Conservation (phyloP, 106 monocot species). For the Narthecium ossifragum region DNA sequence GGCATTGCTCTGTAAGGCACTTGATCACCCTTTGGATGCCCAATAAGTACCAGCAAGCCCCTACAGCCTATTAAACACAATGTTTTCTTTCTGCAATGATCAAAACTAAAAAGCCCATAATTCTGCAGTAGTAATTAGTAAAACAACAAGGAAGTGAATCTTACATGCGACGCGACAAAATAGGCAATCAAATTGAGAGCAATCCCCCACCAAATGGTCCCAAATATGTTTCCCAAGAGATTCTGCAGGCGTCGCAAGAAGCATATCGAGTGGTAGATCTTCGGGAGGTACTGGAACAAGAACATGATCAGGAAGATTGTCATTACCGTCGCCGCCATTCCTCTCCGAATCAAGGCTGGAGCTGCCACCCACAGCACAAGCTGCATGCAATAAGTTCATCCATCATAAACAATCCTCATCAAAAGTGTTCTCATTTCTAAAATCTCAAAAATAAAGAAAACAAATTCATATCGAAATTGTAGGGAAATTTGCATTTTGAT, state of each 20-base stretch:
- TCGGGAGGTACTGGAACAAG: conserved; percentile 76
- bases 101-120: too few species aligned
- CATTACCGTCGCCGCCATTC: conserved; percentile 51
- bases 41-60: conserved; percentile 91
- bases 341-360: conserved; percentile 43
- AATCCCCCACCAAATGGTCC: conserved; percentile 96
- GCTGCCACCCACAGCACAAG: conserved; percentile 51
- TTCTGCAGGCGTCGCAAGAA: conserved; percentile 84
- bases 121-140: too few species aligned
- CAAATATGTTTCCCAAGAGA: conserved; percentile 81
- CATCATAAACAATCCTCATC: too few species aligned
- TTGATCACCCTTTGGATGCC: conserved; percentile 71
- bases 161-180: conserved; percentile 92
- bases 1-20: conserved; percentile 55
- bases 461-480: too few species aligned
- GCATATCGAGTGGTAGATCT: conserved; percentile 69
- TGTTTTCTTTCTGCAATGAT: too few species aligned
- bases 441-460: too few species aligned
- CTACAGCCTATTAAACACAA: conserved; percentile 58
- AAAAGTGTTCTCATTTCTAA: too few species aligned
- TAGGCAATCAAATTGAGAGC: conserved; percentile 85
- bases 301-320: conserved; percentile 51
- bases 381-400: too few species aligned
- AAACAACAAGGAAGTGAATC: conserved; percentile 2
- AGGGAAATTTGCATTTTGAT: too few species aligned